A percentile compares a stretch with the other conserved stretches of the same genome.
These are phyloP conservation scores for Fusarium floridanum DNA, from an alignment of 2,329 filamentous ascomycete species.

Conservation along the genomic window DNA sequence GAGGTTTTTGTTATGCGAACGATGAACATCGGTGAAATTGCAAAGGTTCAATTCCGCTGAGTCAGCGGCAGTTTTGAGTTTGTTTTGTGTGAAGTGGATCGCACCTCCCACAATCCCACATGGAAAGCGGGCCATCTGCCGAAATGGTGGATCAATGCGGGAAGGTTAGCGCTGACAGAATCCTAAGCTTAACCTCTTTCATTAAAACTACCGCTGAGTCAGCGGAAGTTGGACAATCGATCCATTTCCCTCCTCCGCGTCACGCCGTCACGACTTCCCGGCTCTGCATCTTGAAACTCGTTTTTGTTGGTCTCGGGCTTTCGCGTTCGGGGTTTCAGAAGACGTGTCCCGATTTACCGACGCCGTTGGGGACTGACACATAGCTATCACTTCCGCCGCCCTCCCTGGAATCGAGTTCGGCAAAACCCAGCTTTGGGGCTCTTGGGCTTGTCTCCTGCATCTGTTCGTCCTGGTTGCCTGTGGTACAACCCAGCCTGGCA, in stretches of 20 bases:
- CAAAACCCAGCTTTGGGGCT: not conserved
- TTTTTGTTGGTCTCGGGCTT: conserved; percentile 18
- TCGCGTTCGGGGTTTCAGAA: conserved; percentile 17
- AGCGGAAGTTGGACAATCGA: conserved; percentile 16
- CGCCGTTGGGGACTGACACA: not conserved
- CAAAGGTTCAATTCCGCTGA: not conserved
- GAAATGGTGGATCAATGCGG: not conserved
- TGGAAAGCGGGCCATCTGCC: not conserved
- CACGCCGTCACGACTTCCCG: not conserved
- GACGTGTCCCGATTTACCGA: not conserved
- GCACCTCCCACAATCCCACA: not conserved
- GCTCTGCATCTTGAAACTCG: conserved; percentile 7
- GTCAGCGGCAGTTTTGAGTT: not conserved
- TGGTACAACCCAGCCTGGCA: conserved; percentile 5
- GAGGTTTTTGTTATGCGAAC: not conserved
- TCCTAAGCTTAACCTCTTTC: not conserved
- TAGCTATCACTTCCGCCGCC: conserved; percentile 1
- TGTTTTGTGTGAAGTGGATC: not conserved
- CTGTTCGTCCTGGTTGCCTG: not conserved
- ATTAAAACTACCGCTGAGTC: conserved; percentile 15
- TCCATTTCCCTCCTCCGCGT: not conserved
- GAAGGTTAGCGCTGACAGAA: conserved; percentile 4
- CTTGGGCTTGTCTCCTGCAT: conserved; percentile 2
- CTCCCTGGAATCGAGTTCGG: not conserved
- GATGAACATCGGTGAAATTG: not conserved